Percentiles rank a stretch among this genome's conserved stretches.
Evolutionary conservation across 139 green algal genomes (phyloP).

Genomic region (Bryopsis sp.): DNA sequence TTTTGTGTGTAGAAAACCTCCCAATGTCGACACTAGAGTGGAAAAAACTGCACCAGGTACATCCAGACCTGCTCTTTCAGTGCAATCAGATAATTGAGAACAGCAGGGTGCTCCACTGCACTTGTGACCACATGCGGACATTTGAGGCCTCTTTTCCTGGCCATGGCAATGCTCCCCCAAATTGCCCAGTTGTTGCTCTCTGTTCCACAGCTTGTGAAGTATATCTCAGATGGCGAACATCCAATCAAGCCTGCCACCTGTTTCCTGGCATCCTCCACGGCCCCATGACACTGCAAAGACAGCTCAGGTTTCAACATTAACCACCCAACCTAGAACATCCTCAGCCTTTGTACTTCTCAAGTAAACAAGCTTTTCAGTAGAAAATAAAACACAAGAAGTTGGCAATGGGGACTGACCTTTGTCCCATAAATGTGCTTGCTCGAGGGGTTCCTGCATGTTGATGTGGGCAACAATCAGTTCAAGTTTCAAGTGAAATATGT

Average conservation of each 20-base stretch:
- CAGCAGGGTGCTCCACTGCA: conserved; percentile 66
- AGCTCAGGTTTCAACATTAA: conserved; percentile 7
- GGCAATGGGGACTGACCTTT: conserved; percentile 20
- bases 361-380: background rate
- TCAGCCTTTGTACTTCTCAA: background rate
- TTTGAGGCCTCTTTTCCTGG: background rate
- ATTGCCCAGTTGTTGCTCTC: conserved; percentile 53
- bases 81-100: conserved; percentile 34
- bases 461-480: background rate
- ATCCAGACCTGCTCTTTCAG: background rate
- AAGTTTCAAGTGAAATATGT: background rate
- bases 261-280: conserved; percentile 34
- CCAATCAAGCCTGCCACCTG: conserved; percentile 46
- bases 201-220: conserved; percentile 49
- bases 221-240: conserved; percentile 27
- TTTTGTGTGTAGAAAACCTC: too few species aligned
- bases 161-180: conserved; percentile 34
- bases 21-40: too few species aligned
- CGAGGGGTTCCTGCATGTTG: conserved; percentile 43
- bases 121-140: conserved; percentile 55
- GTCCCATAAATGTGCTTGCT: conserved; percentile 43
- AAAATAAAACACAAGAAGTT: background rate
- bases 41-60: too few species aligned
- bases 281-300: conserved; percentile 23
- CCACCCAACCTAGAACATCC: background rate